Percentiles rank a stretch among this genome's conserved stretches.
Conservation (phyloP, 495 filamentous ascomycete genomes). For the Lophiotrema nucula region DNA sequence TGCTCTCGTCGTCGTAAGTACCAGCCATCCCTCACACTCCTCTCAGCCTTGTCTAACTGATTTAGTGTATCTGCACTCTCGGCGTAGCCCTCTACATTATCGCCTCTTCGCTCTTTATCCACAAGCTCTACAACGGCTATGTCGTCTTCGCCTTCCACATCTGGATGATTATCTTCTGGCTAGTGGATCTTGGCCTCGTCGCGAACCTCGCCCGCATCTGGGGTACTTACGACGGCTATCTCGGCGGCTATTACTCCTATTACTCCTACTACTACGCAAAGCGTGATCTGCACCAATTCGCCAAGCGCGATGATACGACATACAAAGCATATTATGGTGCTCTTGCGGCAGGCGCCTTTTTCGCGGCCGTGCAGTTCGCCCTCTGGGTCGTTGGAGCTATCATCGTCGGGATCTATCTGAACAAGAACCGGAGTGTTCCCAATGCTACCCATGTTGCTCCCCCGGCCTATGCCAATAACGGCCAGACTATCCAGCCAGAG, state of each 20-base stretch:
- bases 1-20: constrained; percentile 30
- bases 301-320: constrained; percentile 20
- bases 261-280: constrained; percentile 7
- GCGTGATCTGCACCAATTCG: not conserved
- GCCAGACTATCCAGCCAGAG: not conserved
- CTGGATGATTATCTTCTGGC: constrained; percentile 32
- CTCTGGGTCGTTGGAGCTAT: constrained; percentile 12
- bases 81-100: constrained; percentile 14
- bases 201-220: constrained; percentile 25
- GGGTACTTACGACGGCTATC: not conserved
- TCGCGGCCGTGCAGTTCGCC: constrained; percentile 21
- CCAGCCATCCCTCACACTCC: not conserved
- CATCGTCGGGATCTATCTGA: constrained; percentile 17
- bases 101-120: constrained; percentile 7
- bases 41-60: not conserved
- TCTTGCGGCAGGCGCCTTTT: constrained; percentile 24
- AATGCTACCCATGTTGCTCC: not conserved
- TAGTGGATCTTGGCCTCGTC: constrained; percentile 27
- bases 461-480: constrained; percentile 6
- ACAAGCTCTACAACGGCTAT: constrained; percentile 23
- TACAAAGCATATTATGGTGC: constrained; percentile 22
- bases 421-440: constrained; percentile 12
- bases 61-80: constrained; percentile 20
- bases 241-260: not conserved
- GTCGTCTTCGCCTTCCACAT: constrained; percentile 14